These are phyloP conservation scores for Talaromyces ruber DNA, from an alignment of 495 filamentous ascomycete genomes.

Conservation along the genomic window DNA sequence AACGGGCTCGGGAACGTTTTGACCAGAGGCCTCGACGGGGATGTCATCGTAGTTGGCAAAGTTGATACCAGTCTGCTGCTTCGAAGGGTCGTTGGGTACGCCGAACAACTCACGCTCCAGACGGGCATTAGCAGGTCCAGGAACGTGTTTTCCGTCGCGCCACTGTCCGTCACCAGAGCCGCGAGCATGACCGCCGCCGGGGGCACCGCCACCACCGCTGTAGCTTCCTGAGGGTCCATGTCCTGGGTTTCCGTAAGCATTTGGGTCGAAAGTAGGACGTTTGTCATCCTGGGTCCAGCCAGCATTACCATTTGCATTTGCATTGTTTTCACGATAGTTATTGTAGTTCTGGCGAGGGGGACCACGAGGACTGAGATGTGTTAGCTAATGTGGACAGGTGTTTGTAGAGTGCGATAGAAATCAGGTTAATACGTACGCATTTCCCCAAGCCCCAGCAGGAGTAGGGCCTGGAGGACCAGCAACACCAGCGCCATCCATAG, in stretches of 20 bases:
- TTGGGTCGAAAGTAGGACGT: constrained; percentile 49
- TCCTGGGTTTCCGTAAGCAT: constrained; percentile 60
- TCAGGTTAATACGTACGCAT: constrained; percentile 28
- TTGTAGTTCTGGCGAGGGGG: constrained; percentile 53
- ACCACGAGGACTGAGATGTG: neutral
- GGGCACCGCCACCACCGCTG: constrained; percentile 35
- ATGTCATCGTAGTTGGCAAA: constrained; percentile 99
- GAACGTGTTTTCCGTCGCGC: constrained; percentile 92
- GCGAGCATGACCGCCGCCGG: constrained; percentile 42
- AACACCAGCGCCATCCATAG: constrained; percentile 34
- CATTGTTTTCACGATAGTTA: constrained; percentile 47
- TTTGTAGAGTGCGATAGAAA: constrained; percentile 2
- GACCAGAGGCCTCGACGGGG: constrained; percentile 92
- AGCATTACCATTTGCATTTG: constrained; percentile 38
- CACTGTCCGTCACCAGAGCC: constrained; percentile 92
- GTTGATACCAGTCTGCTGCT: constrained; percentile 97
- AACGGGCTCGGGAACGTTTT: constrained; percentile 87
- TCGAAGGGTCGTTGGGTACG: constrained; percentile 82
- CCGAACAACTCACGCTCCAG: constrained; percentile 95
- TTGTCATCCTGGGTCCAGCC: constrained; percentile 27
- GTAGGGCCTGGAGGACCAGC: constrained; percentile 14
- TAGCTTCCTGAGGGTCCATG: constrained; percentile 27
- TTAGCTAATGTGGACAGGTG: constrained; percentile 1
- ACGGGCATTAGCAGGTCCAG: constrained; percentile 79
- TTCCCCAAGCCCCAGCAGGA: constrained; percentile 19